phyloP scores from a whole-genome alignment of 768 basidiomycete genomes.

The Mycena crocata region DNA sequence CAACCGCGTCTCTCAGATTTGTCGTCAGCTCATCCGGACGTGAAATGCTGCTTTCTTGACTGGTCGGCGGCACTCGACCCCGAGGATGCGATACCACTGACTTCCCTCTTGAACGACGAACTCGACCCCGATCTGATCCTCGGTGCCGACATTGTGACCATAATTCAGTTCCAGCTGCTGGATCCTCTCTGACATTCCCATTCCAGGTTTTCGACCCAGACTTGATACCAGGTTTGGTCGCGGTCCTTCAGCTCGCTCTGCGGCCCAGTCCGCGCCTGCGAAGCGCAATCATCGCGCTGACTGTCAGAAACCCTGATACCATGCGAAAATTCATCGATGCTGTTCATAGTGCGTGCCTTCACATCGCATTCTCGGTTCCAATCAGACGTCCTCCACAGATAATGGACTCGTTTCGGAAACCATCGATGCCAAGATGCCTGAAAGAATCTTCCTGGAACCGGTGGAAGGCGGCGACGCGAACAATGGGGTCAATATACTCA shows the following conservation, averaged over 20 bases:
- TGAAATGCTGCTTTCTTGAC: conserved; percentile 65
- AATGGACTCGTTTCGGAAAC: conserved; percentile 42
- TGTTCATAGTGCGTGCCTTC: conserved; percentile 35
- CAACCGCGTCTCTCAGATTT: conserved; percentile 54
- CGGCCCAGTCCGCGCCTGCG: conserved; percentile 32
- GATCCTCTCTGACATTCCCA: neutral
- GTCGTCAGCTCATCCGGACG: conserved; percentile 60
- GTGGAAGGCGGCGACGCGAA: conserved; percentile 47
- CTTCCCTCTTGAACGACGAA: conserved; percentile 52
- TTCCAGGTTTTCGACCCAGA: conserved; percentile 75
- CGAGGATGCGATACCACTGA: conserved; percentile 37
- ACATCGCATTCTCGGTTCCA: neutral
- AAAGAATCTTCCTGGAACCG: conserved; percentile 39
- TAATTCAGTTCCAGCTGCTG: neutral
- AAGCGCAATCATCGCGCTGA: conserved; percentile 61
- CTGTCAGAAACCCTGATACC: conserved; percentile 69
- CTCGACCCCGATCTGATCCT: conserved; percentile 69
- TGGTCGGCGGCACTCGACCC: conserved; percentile 71
- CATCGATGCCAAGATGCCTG: conserved; percentile 32
- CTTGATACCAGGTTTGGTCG: conserved; percentile 68
- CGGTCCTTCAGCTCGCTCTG: conserved; percentile 59
- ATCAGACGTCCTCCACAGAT: conserved; percentile 15
- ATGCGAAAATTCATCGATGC: conserved; percentile 52
- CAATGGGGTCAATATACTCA: conserved; percentile 59
- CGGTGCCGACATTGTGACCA: conserved; percentile 71